Conservation (phyloP, 306 rosid genomes). For the Sindora glabra region DNA sequence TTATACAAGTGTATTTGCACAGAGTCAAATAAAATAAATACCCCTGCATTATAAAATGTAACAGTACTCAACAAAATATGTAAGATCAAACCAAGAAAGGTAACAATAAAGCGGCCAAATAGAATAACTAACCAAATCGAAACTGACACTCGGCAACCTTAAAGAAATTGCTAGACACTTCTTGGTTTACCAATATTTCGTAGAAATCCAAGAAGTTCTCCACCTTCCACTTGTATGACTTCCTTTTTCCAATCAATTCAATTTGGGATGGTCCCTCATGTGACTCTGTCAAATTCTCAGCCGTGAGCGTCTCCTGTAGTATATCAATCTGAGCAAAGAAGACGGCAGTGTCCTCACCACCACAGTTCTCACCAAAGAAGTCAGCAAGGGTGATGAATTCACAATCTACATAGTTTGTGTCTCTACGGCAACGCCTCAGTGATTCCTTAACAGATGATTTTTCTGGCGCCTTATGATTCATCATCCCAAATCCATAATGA, state of each 20-base stretch:
- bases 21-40: constrained; percentile 55
- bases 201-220: constrained; percentile 52
- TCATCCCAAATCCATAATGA: constrained; percentile 46
- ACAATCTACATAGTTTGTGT: constrained; percentile 63
- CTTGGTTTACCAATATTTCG: constrained; percentile 56
- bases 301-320: constrained; percentile 43
- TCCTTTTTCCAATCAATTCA: constrained; percentile 24
- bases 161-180: constrained; percentile 54
- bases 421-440: constrained; percentile 52
- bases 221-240: constrained; percentile 61
- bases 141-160: constrained; percentile 56
- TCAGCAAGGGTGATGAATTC: constrained; percentile 59
- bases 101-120: not conserved
- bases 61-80: not conserved
- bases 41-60: constrained; percentile 27
- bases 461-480: constrained; percentile 36
- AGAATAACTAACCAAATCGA: constrained; percentile 47
- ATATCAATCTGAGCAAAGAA: constrained; percentile 55
- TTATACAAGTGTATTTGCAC: constrained; percentile 48
- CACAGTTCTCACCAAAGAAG: constrained; percentile 57
- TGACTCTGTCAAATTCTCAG: constrained; percentile 36
- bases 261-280: constrained; percentile 19
- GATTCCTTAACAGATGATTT: constrained; percentile 60
- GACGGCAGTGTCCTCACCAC: constrained; percentile 48
- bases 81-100: not conserved